Percentiles rank a stretch among this genome's conserved stretches.
These are phyloP conservation scores for Amphibolis antarctica DNA, from an alignment of 106 monocot species.

Conservation along the genomic window DNA sequence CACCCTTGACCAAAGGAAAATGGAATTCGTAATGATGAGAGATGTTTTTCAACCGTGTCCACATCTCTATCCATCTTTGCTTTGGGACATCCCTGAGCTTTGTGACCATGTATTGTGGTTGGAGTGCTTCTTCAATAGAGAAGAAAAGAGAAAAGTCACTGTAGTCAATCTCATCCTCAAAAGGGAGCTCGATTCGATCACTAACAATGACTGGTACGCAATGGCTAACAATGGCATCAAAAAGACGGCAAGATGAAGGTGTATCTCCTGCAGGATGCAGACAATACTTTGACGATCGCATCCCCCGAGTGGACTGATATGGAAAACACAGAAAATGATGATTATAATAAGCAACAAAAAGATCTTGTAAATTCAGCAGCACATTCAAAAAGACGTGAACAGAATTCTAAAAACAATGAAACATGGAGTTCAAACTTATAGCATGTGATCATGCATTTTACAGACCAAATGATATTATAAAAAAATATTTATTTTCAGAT, in stretches of 20 bases:
- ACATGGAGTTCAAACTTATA: neutral
- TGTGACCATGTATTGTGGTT: slow-evolving; percentile 36
- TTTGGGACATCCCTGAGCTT: slow-evolving; percentile 49
- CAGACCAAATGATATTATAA: no score
- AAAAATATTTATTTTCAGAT: no score
- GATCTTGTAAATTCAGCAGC: neutral
- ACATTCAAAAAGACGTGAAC: neutral
- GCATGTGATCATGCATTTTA: neutral
- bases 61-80: slow-evolving; percentile 61
- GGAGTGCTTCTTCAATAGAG: slow-evolving; percentile 53
- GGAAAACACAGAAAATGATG: neutral
- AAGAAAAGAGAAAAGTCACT: slow-evolving; percentile 69
- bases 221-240: slow-evolving; percentile 90
- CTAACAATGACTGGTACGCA: slow-evolving; percentile 90
- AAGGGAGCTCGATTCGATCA: slow-evolving; percentile 84
- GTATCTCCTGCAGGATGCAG: slow-evolving; percentile 94
- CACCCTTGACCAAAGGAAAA: slow-evolving; percentile 46
- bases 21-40: slow-evolving; percentile 75
- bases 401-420: neutral
- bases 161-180: slow-evolving; percentile 82
- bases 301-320: slow-evolving; percentile 62
- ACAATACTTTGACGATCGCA: slow-evolving; percentile 92
- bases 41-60: slow-evolving; percentile 63
- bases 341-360: neutral
- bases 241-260: slow-evolving; percentile 91